A percentile compares a stretch with the other conserved stretches of the same genome.
Conservation (phyloP, 805 yeast species). For the Pichia phayaonensis region DNA sequence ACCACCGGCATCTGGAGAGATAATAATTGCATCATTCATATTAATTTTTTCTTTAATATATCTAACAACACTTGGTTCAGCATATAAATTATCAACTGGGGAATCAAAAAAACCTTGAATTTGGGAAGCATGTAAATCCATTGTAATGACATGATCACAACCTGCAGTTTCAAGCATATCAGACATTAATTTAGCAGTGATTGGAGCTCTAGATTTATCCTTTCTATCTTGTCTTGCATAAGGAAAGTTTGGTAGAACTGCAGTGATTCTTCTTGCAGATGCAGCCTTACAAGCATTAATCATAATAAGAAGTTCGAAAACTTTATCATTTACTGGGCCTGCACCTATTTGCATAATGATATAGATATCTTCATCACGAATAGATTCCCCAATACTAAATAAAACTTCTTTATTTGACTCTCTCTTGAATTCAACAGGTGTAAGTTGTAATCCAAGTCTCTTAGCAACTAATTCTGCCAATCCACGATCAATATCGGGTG, state of each 20-base stretch:
- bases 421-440: constrained; percentile 57
- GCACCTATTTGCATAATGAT: constrained; percentile 75
- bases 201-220: constrained; percentile 79
- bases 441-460: constrained; percentile 46
- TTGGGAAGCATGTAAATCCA: constrained; percentile 86
- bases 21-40: constrained; percentile 57
- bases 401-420: constrained; percentile 70
- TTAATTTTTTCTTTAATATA: constrained; percentile 59
- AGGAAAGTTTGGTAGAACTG: constrained; percentile 75
- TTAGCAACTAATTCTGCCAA: constrained; percentile 63
- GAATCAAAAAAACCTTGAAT: constrained; percentile 80
- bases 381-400: constrained; percentile 72
- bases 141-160: constrained; percentile 77
- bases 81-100: constrained; percentile 79
- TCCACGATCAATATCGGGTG: constrained; percentile 62
- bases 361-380: constrained; percentile 78
- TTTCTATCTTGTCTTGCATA: constrained; percentile 87
- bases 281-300: constrained; percentile 80
- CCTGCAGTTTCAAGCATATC: constrained; percentile 79
- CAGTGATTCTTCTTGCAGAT: constrained; percentile 75
- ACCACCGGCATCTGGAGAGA: constrained; percentile 88
- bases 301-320: constrained; percentile 68
- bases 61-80: constrained; percentile 74
- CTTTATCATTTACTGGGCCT: constrained; percentile 68
- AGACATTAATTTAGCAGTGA: constrained; percentile 79